Evolutionary conservation across 2,329 filamentous ascomycete species (phyloP).

Genomic region (Ceratocystis papillata): DNA sequence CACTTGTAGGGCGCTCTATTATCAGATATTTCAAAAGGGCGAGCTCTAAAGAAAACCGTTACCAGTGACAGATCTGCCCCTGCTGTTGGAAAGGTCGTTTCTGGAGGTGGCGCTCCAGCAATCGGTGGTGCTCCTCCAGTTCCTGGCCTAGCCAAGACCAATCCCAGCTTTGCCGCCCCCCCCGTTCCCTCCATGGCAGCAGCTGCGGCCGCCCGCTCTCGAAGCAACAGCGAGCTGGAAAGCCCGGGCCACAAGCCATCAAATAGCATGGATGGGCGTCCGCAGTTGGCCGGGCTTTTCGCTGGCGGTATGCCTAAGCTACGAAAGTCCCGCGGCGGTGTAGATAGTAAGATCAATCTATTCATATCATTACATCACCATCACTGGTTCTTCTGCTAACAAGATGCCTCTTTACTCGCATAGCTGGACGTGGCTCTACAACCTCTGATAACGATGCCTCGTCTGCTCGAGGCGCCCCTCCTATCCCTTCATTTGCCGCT

Average conservation of each 20-base stretch:
- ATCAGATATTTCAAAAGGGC: constrained; percentile 76
- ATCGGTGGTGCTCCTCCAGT: constrained; percentile 71
- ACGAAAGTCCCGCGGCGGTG: constrained; percentile 70
- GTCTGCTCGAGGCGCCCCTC: constrained; percentile 32
- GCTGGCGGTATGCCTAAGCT: constrained; percentile 93
- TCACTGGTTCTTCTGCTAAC: background rate
- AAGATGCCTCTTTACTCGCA: background rate
- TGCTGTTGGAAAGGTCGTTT: constrained; percentile 41
- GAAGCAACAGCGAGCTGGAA: constrained; percentile 73
- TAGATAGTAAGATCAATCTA: constrained; percentile 45
- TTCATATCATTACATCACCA: background rate
- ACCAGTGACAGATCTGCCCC: constrained; percentile 91
- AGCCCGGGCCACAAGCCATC: constrained; percentile 31
- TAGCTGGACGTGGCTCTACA: constrained; percentile 22
- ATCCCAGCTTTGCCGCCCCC: constrained; percentile 62
- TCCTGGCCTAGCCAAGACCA: constrained; percentile 32
- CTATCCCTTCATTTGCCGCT: constrained; percentile 42
- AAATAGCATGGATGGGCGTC: constrained; percentile 46
- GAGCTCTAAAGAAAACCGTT: constrained; percentile 67
- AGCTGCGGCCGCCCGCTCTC: constrained; percentile 52
- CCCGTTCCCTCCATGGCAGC: constrained; percentile 50
- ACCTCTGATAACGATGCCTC: constrained; percentile 11
- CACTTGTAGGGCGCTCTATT: constrained; percentile 64
- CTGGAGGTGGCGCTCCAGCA: constrained; percentile 43
- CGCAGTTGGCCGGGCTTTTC: constrained; percentile 79